Conservation (phyloP, 192 early-diverging fungal species). For the Podila clonocystis region DNA sequence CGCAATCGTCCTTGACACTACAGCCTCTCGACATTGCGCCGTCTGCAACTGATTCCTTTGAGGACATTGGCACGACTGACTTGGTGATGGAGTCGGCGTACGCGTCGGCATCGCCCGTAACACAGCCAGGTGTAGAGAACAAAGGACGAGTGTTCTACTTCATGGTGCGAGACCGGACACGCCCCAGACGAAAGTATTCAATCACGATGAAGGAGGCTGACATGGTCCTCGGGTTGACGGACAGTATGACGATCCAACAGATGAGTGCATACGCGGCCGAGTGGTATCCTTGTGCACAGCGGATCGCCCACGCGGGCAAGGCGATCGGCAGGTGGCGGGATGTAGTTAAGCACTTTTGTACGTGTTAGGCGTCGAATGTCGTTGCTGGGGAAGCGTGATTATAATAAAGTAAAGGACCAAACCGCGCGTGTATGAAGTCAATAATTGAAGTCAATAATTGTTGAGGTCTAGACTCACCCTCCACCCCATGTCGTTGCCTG, state of each 20-base stretch:
- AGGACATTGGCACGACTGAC: slow-evolving; percentile 36
- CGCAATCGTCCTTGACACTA: background rate
- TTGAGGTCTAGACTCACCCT: no score
- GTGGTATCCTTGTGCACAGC: slow-evolving; percentile 16
- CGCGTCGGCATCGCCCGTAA: slow-evolving; percentile 17
- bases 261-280: slow-evolving; percentile 39
- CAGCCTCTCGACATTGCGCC: background rate
- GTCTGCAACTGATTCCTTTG: slow-evolving; percentile 10
- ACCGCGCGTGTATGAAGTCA: no score
- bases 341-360: slow-evolving; percentile 49
- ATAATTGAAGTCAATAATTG: no score
- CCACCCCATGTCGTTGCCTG: no score
- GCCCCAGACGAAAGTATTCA: slow-evolving; percentile 28
- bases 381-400: no score
- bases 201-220: slow-evolving; percentile 42
- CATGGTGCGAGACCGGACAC: slow-evolving; percentile 31
- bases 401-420: no score
- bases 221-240: slow-evolving; percentile 6
- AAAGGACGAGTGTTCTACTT: slow-evolving; percentile 37
- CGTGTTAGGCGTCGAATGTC: slow-evolving; percentile 1
- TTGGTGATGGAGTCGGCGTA: slow-evolving; percentile 48
- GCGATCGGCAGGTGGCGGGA: slow-evolving; percentile 30
- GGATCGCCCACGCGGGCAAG: slow-evolving; percentile 20
- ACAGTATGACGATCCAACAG: slow-evolving; percentile 30
- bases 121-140: background rate